A percentile compares a stretch with the other conserved stretches of the same genome.
These are phyloP conservation scores for Botryotinia narcissicola DNA, from an alignment of 2,329 filamentous ascomycete genomes.

Conservation along the genomic window DNA sequence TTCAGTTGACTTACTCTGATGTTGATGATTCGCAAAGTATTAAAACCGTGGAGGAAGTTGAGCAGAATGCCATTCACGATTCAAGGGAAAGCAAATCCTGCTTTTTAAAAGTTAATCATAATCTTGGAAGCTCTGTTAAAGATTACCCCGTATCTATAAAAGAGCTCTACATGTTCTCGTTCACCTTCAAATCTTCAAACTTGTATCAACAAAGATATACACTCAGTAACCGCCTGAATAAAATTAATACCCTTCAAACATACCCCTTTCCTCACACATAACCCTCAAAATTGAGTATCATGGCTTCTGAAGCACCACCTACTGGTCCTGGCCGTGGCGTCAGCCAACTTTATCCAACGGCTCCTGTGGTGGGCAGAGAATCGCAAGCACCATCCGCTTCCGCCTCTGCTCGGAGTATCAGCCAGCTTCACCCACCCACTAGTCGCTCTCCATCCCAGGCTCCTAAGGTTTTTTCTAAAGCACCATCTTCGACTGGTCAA, in stretches of 20 bases:
- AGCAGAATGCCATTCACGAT: not conserved
- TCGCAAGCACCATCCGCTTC: not conserved
- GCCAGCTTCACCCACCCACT: not conserved
- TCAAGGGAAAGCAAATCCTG: not conserved
- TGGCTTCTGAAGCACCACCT: slow-evolving; percentile 8
- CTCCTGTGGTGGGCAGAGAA: not conserved
- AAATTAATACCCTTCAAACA: not conserved
- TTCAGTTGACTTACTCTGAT: not conserved
- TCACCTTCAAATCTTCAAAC: not conserved
- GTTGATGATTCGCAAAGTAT: not conserved
- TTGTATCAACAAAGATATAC: not conserved
- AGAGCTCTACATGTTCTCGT: not conserved
- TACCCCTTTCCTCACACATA: too few species aligned
- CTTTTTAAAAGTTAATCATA: not conserved
- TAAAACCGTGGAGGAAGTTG: not conserved
- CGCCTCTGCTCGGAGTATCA: not conserved
- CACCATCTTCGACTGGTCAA: not conserved
- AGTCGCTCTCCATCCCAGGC: not conserved
- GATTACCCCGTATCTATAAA: not conserved
- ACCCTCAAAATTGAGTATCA: not conserved
- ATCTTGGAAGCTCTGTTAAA: not conserved
- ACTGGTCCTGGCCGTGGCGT: not conserved
- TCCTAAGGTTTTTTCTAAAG: not conserved
- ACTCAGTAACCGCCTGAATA: not conserved
- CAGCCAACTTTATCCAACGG: not conserved